Base-by-base conservation (phyloP, 129 eudicot species). In the Logfia minima region DNA sequence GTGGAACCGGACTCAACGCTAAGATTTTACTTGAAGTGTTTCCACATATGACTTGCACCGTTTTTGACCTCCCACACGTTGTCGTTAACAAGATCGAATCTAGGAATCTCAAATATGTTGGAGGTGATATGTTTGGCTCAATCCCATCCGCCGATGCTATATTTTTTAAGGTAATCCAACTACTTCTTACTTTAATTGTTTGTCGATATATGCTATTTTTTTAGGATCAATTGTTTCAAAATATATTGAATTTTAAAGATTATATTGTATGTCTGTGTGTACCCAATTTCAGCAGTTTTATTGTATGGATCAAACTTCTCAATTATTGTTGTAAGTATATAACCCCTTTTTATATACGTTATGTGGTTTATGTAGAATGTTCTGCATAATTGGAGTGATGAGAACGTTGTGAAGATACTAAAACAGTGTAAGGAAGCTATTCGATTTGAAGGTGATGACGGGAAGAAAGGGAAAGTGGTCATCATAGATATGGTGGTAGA, bases 11-110 rank as follows among this genome's bases (percentile, higher is more conserved):
- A 26, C 43, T 66, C n/a, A 68, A 62, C 5, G 83, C 82, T 6
- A 82, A 72, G 77, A 70, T 79, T 59, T 55, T 87, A 6, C 71
- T 74, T 18, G 75, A 68, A 29, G 70, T 85, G 1, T 79, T 82
- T 37, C 91, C 88, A 2, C 68, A 45, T 22, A 16, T 87, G 70
- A 84, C 64, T 24, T 84, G 88, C n/a, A 72, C 29, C 4, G 88
- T 79, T 71, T 78, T 84, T 45, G 91, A 87, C 52, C 91, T 87
- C 48, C 91, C 91, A 10, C 86, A 87, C 18, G 86, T 84, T 35
- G 81, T 87, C 26, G 73, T 64, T 5, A 53, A 68, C 37, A 68
- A 71, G 81, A 31, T 18, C 43, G 82, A 70, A 19, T 73, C 77
- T 1, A 14, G 7, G 21, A 84, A 84, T 68, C 67, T 84, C 60